phyloP scores from a whole-genome alignment of 2,329 filamentous ascomycete genomes.

The Fusarium keratoplasticum region DNA sequence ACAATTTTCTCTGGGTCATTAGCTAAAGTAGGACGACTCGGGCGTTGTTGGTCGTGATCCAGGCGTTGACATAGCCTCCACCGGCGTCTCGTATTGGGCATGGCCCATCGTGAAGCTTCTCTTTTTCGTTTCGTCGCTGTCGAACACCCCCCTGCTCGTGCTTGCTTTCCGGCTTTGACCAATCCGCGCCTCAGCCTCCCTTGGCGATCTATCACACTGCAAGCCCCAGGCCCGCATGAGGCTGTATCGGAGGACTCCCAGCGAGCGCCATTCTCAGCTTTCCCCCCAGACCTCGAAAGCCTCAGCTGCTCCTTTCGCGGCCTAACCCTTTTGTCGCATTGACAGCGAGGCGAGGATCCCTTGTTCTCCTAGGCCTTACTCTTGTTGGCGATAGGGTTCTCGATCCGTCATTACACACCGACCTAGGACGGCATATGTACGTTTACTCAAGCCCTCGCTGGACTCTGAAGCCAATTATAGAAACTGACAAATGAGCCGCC shows the following conservation, averaged over 20 bases:
- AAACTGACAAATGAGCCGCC: constrained; percentile 20
- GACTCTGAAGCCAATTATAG: constrained; percentile 38
- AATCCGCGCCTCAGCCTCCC: constrained; percentile 11
- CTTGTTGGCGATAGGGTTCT: neutral
- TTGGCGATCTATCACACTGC: constrained; percentile 21
- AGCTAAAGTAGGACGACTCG: neutral
- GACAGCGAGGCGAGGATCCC: constrained; percentile 9
- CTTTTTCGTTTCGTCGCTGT: neutral
- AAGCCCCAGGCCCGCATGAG: constrained; percentile 5
- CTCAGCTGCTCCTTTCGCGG: neutral
- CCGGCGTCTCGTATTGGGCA: constrained; percentile 36
- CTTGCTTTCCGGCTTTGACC: constrained; percentile 19
- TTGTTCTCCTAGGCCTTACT: neutral
- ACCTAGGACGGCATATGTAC: neutral
- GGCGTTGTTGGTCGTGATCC: constrained; percentile 8
- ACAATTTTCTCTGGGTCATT: neutral
- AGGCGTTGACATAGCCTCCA: constrained; percentile 38
- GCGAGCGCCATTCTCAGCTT: neutral
- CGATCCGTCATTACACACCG: neutral
- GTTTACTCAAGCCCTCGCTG: neutral
- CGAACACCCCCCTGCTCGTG: constrained; percentile 6
- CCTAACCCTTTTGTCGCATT: constrained; percentile 5
- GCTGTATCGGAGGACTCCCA: neutral
- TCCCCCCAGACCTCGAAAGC: neutral
- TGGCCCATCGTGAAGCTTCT: neutral